Evolutionary conservation across 164 flowering plant species (phyloP), one percentile per base, ranked within the genome.

Genomic region (Pachysandra terminalis): DNA sequence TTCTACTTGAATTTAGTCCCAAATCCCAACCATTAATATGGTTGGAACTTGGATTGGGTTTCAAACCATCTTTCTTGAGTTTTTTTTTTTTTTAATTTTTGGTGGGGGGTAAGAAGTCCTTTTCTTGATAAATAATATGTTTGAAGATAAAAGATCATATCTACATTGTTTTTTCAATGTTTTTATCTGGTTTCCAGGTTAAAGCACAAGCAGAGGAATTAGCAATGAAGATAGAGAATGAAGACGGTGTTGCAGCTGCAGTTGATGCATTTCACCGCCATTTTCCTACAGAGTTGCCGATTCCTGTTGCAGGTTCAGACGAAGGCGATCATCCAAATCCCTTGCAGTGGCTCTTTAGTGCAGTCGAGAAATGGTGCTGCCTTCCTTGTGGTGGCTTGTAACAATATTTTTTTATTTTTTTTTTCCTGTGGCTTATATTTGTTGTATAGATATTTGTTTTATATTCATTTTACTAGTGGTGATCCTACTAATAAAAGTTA

Each of bases 171-270:
- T n/a, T n/a, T n/a, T n/a, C n/a, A n/a, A n/a, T n/a, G n/a, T n/a
- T n/a, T n/a, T n/a, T n/a, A n/a, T n/a, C n/a, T n/a, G n/a, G n/a
- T n/a, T n/a, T 70, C 19, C 82, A 91, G 98, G 93, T 94, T 51
- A 91, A 90, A 77, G 67, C 79, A 37, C 80, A 67, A 68, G 97
- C 90, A 48, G 79, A 77, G 76, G 92, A 90, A 74, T 23, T 91
- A 62, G 96, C 91, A 8, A 75, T 73, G 64, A 27, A 82, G 61
- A 86, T 94, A 61, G 91, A 85, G 69, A 86, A 84, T 54, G 98
- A 95, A 84, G 97, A 95, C 71, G 97, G 97, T 10, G 96, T 90
- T 60, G 96, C 86, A 24, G 85, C 83, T 22, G 97, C 98, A 53
- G 97, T 90, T 45, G 84, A 92, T 75, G 90, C 96, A 60, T 92